Conservation (phyloP, 257 asterid species). For the Solanum microdontum region DNA sequence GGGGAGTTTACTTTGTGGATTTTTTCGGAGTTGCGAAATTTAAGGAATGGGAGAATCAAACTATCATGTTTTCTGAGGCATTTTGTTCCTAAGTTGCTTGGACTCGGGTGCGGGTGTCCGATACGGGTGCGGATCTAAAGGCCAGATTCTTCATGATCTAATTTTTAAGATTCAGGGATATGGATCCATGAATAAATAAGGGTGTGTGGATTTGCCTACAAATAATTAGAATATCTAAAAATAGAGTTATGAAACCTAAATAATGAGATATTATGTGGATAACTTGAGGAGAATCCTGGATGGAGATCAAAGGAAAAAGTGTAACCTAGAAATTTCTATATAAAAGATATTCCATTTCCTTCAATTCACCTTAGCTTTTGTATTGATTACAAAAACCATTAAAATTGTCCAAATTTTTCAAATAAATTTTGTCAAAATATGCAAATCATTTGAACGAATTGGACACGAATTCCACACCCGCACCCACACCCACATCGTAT, state of each 20-base stretch:
- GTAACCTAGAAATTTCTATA: neutral
- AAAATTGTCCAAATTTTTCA: neutral
- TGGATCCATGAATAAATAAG: neutral
- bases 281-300: neutral
- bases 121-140: neutral
- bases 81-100: neutral
- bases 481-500: no score
- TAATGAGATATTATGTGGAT: neutral
- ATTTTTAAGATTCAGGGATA: neutral
- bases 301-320: neutral
- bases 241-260: neutral
- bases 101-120: neutral
- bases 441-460: no score
- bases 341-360: neutral
- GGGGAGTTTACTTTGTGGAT: neutral
- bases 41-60: no score
- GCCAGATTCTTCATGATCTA: neutral
- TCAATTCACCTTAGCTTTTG: neutral
- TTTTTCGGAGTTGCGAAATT: no score
- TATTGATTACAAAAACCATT: neutral
- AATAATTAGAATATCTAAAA: neutral
- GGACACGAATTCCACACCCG: no score
- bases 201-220: neutral
- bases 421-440: no score
- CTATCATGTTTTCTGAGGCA: no score